These are phyloP conservation scores for Naganishia sp. DNA, from an alignment of 1,284 basidiomycete genomes.

Conservation along the genomic window DNA sequence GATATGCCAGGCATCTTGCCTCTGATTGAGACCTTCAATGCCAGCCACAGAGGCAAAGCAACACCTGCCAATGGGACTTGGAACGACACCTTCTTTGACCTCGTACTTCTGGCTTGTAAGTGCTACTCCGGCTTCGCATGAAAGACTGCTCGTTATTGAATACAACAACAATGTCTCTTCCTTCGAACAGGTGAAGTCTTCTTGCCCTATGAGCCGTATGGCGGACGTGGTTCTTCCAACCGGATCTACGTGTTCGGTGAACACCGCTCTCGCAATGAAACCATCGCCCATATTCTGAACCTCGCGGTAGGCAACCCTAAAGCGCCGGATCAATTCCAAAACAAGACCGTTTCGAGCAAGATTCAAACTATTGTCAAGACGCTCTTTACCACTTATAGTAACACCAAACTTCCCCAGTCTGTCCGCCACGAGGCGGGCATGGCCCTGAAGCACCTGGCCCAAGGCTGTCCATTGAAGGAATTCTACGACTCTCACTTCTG, in stretches of 20 bases:
- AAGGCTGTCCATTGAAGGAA: neutral
- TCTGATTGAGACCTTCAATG: slow-evolving; percentile 16
- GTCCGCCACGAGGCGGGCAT: neutral
- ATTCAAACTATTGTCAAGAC: slow-evolving; percentile 15
- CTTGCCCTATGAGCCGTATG: slow-evolving; percentile 4
- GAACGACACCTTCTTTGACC: neutral
- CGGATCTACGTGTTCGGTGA: neutral
- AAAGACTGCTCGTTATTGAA: too few species aligned
- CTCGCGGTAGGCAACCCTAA: neutral
- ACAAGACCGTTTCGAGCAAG: slow-evolving; percentile 14
- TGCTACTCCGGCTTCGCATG: neutral
- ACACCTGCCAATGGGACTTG: neutral
- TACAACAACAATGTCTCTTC: neutral
- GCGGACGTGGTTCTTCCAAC: neutral
- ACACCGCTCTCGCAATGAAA: neutral
- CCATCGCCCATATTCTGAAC: neutral
- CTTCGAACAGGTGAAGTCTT: slow-evolving; percentile 8
- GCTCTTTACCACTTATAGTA: neutral
- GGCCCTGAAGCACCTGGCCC: neutral
- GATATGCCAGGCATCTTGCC: neutral
- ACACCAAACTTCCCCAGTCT: neutral
- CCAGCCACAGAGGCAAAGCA: neutral
- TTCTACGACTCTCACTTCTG: neutral
- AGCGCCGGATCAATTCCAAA: neutral
- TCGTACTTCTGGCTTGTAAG: slow-evolving; percentile 18